phyloP scores from a whole-genome alignment of 2,329 filamentous ascomycete genomes.

The Colletotrichum filicis region DNA sequence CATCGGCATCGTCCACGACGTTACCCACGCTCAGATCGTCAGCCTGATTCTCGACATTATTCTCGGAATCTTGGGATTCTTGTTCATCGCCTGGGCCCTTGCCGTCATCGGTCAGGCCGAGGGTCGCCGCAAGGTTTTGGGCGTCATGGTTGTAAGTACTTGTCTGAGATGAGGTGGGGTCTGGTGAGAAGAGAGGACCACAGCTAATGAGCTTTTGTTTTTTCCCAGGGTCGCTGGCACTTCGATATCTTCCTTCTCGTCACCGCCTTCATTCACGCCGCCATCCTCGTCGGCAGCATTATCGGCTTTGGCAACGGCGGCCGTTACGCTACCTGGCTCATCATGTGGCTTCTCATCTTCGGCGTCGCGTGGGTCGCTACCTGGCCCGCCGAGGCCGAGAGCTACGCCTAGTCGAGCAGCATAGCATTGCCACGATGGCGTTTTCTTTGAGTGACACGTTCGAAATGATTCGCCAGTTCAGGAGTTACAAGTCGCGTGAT shows the following conservation, averaged over 20 bases:
- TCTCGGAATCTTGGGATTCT: constrained; percentile 15
- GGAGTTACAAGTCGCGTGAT: not conserved
- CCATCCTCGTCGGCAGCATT: constrained; percentile 13
- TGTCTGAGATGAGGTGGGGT: not conserved
- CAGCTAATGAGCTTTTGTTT: not conserved
- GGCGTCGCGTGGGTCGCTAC: constrained; percentile 25
- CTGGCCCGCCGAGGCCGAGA: constrained; percentile 27
- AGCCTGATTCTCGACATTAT: constrained; percentile 18
- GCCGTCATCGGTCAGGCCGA: constrained; percentile 27
- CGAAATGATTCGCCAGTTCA: not conserved
- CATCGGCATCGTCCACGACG: constrained; percentile 8
- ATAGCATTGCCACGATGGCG: not conserved
- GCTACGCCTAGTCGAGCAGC: not conserved
- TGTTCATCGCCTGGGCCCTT: constrained; percentile 30
- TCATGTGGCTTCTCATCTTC: constrained; percentile 33
- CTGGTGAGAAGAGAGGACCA: not conserved
- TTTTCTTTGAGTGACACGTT: no score
- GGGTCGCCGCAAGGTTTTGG: constrained; percentile 25
- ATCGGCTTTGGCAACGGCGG: constrained; percentile 11
- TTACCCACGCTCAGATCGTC: not conserved
- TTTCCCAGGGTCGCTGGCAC: constrained; percentile 18
- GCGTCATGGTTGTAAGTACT: constrained; percentile 25
- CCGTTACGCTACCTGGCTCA: constrained; percentile 14
- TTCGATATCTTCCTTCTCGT: constrained; percentile 21
- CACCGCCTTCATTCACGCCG: constrained; percentile 14